A percentile compares a stretch with the other conserved stretches of the same genome.
Conservation (phyloP, 2,329 filamentous ascomycete genomes). For the Ophidiomyces ophidiicola region DNA sequence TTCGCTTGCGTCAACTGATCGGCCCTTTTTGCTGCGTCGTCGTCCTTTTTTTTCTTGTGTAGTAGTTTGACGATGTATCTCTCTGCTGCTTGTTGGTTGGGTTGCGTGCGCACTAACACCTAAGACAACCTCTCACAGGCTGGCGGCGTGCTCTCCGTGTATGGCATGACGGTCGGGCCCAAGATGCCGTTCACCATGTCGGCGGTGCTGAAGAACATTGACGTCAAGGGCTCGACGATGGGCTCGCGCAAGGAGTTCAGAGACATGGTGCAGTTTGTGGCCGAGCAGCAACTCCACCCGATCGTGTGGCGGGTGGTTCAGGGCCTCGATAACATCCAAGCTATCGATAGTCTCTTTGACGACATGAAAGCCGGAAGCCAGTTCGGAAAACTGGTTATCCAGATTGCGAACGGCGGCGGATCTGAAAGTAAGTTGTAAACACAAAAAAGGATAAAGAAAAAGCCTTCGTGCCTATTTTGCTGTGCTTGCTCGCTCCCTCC, state of each 20-base stretch:
- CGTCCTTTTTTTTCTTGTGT: not conserved
- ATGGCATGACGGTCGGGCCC: slow-evolving; percentile 81
- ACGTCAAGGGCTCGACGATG: slow-evolving; percentile 80
- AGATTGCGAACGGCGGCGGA: slow-evolving; percentile 11
- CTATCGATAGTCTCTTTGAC: slow-evolving; percentile 69
- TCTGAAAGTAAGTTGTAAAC: slow-evolving; percentile 16
- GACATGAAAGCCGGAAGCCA: slow-evolving; percentile 78
- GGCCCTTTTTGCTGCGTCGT: not conserved
- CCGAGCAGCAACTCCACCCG: slow-evolving; percentile 58
- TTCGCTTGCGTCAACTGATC: slow-evolving; percentile 20
- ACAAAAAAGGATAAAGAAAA: too few relatives aligned
- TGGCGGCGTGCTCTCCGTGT: slow-evolving; percentile 72
- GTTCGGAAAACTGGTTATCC: slow-evolving; percentile 82
- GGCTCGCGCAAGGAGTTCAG: slow-evolving; percentile 76
- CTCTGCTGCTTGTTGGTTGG: not conserved
- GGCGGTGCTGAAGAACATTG: slow-evolving; percentile 76
- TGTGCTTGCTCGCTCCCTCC: too few relatives aligned
- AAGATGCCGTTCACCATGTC: slow-evolving; percentile 79
- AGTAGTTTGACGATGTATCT: too few relatives aligned
- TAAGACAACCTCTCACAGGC: slow-evolving; percentile 29
- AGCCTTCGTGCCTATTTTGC: too few relatives aligned
- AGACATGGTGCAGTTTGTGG: slow-evolving; percentile 82
- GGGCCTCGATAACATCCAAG: slow-evolving; percentile 62
- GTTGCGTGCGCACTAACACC: not conserved
- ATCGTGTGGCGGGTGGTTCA: slow-evolving; percentile 63